Percentiles rank a stretch among this genome's conserved stretches.
Conservation (phyloP, 306 rosid species). For the Malus orientalis region DNA sequence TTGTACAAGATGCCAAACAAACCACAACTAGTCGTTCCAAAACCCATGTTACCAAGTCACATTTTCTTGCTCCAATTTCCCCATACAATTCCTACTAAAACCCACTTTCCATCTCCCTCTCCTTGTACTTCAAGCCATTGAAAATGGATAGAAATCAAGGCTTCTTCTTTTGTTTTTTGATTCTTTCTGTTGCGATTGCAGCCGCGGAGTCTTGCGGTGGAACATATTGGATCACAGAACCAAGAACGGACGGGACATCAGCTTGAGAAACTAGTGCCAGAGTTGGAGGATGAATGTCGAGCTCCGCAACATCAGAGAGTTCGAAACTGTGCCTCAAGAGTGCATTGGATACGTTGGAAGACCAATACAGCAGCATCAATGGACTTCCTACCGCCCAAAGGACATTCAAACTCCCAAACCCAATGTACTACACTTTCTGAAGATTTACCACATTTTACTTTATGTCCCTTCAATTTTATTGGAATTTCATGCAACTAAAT, state of each 20-base stretch:
- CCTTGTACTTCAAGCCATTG: background rate
- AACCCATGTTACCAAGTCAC: slow-evolving; percentile 20
- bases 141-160: slow-evolving; percentile 25
- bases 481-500: background rate
- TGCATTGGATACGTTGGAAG: slow-evolving; percentile 38
- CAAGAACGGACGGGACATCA: slow-evolving; percentile 25
- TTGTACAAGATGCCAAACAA: background rate
- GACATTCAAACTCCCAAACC: slow-evolving; percentile 44
- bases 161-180: slow-evolving; percentile 12
- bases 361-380: slow-evolving; percentile 36
- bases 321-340: slow-evolving; percentile 23
- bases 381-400: slow-evolving; percentile 32
- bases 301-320: slow-evolving; percentile 51
- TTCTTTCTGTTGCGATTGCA: slow-evolving; percentile 21
- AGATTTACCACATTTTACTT: background rate
- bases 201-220: slow-evolving; percentile 46
- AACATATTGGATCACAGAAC: slow-evolving; percentile 40
- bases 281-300: slow-evolving; percentile 71
- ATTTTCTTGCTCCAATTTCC: slow-evolving; percentile 11
- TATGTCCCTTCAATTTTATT: background rate
- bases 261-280: slow-evolving; percentile 55
- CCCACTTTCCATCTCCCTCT: background rate
- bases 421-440: slow-evolving; percentile 38
- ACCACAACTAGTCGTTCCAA: background rate
- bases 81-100: background rate